These are phyloP conservation scores for Zanthoxylum bungeanum DNA, from an alignment of 345 rosid species.

Conservation along the genomic window DNA sequence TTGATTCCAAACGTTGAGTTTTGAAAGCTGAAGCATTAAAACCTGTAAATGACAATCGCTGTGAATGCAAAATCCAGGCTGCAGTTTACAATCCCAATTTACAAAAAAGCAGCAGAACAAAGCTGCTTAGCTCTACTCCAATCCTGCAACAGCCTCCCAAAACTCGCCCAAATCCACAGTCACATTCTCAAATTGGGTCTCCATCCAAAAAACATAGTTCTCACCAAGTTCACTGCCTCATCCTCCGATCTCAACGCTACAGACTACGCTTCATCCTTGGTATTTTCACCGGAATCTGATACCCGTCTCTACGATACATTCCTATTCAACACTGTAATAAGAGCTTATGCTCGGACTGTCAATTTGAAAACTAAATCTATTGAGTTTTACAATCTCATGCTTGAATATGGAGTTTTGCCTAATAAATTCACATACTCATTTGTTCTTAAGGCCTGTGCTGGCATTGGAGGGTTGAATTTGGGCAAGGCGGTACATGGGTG, in stretches of 20 bases:
- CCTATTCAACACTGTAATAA: conserved; percentile 46
- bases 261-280: conserved; percentile 36
- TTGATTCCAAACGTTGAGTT: not conserved
- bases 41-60: not conserved
- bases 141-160: conserved; percentile 26
- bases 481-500: conserved; percentile 47
- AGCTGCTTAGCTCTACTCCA: conserved; percentile 41
- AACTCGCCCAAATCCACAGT: conserved; percentile 39
- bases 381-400: conserved; percentile 33
- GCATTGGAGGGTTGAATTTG: conserved; percentile 37
- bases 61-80: conserved; percentile 24
- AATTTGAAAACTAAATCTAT: conserved; percentile 31
- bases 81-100: conserved; percentile 11
- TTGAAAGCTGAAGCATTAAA: not conserved
- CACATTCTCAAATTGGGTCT: conserved; percentile 45
- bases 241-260: conserved; percentile 39
- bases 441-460: conserved; percentile 57
- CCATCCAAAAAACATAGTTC: conserved; percentile 43
- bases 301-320: conserved; percentile 38
- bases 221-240: conserved; percentile 45
- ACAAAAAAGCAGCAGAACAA: conserved; percentile 41
- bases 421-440: conserved; percentile 50
- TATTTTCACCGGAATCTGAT: conserved; percentile 44
- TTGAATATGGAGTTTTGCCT: conserved; percentile 26
- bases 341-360: conserved; percentile 39